Conservation (phyloP, 257 asterid genomes). For the Solanum ossicruentum region DNA sequence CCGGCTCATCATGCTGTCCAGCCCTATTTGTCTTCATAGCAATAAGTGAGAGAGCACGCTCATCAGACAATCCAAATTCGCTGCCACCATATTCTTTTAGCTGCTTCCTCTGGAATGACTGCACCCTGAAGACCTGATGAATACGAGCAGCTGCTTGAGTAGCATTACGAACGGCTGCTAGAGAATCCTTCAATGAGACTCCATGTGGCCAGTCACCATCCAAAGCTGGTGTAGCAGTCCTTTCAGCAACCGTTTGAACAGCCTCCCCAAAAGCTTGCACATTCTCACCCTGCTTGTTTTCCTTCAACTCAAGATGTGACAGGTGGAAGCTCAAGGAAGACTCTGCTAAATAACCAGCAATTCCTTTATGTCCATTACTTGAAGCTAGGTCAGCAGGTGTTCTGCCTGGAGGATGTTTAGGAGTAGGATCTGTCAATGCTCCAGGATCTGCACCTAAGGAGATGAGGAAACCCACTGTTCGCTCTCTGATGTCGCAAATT, state of each 20-base stretch:
- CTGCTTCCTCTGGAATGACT: conserved; percentile 90
- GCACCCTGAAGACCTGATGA: conserved; percentile 71
- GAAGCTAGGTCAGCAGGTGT: conserved; percentile 86
- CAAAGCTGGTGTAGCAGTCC: conserved; percentile 47
- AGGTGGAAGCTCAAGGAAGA: conserved; percentile 60
- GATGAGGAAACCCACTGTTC: conserved; percentile 61
- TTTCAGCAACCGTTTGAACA: conserved; percentile 58
- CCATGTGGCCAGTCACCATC: conserved; percentile 56
- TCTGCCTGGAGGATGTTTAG: conserved; percentile 50
- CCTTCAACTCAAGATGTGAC: conserved; percentile 43
- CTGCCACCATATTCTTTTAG: conserved; percentile 33
- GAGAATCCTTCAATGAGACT: conserved; percentile 65
- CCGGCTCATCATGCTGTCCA: conserved; percentile 43
- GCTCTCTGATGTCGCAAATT: conserved; percentile 40
- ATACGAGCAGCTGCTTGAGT: conserved; percentile 97
- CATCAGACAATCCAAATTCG: conserved; percentile 56
- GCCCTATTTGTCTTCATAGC: conserved; percentile 46
- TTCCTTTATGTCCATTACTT: conserved; percentile 82
- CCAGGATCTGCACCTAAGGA: conserved; percentile 78
- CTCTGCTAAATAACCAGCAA: conserved; percentile 87
- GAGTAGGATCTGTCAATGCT: conserved; percentile 70
- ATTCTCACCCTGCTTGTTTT: conserved; percentile 20
- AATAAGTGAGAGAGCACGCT: conserved; percentile 54
- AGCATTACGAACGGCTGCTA: conserved; percentile 92
- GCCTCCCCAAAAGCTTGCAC: conserved; percentile 17